Percentiles rank a stretch among this genome's conserved stretches.
These are phyloP conservation scores for Tylopilus sp. DNA, from an alignment of 1,284 basidiomycete species.

Conservation along the genomic window DNA sequence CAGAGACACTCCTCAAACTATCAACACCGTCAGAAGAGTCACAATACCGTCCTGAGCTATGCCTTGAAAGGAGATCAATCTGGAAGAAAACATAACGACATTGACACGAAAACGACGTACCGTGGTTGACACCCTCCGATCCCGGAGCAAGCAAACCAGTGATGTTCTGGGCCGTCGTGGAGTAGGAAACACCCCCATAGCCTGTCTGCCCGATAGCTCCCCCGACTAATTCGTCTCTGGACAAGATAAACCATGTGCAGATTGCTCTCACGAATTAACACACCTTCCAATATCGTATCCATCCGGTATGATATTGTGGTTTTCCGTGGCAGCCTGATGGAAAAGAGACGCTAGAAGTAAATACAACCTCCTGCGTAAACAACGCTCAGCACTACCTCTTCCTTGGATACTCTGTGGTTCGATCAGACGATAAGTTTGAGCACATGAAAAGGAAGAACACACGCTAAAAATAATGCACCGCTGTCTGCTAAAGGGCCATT, in stretches of 20 bases:
- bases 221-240: constrained; percentile 44
- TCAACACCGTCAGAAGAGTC: constrained; percentile 44
- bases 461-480: constrained; percentile 65
- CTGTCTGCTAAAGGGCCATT: constrained; percentile 54
- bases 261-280: no score
- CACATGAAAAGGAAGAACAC: no score
- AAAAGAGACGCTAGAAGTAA: neutral
- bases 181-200: constrained; percentile 47
- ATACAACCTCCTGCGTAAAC: no score
- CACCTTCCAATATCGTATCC: constrained; percentile 55
- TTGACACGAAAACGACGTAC: no score
- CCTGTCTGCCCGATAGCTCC: constrained; percentile 42
- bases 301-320: constrained; percentile 50
- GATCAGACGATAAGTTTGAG: no score
- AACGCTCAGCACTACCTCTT: no score
- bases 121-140: constrained; percentile 21
- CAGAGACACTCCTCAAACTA: no score
- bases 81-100: no score
- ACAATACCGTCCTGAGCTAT: constrained; percentile 49
- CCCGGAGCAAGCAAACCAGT: constrained; percentile 25
- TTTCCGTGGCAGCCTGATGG: constrained; percentile 36
- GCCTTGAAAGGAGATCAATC: no score
- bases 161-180: constrained; percentile 41
- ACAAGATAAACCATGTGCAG: no score
- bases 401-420: constrained; percentile 59